Conservation (phyloP, 441 rosid species). For the Populus hybrid region DNA sequence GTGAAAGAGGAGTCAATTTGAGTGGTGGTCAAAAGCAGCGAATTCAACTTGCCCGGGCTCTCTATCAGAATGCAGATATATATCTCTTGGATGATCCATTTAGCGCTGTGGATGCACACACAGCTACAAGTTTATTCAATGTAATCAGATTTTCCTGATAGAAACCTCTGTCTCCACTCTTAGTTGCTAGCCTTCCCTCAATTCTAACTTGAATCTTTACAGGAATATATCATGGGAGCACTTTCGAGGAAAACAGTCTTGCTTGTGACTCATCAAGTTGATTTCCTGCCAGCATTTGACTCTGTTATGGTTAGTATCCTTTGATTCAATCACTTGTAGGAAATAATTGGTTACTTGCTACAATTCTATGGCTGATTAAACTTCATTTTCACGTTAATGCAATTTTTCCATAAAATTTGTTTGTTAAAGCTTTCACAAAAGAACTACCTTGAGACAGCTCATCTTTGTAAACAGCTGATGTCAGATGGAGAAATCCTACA, state of each 20-base stretch:
- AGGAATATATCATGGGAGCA: conserved; percentile 87
- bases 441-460: not conserved
- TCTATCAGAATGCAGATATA: conserved; percentile 87
- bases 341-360: not conserved
- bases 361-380: not conserved
- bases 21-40: conserved; percentile 18
- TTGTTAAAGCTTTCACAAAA: not conserved
- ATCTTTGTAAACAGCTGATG: conserved; percentile 59
- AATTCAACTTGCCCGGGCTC: conserved; percentile 96
- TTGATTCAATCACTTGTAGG: not conserved
- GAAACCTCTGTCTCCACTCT: not conserved
- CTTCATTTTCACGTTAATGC: not conserved
- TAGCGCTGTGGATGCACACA: conserved; percentile 96
- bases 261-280: conserved; percentile 96
- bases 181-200: not conserved
- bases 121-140: conserved; percentile 86
- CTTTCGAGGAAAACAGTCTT: conserved; percentile 72
- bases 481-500: conserved; percentile 77
- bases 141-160: conserved; percentile 34
- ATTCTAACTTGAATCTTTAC: conserved; percentile 28
- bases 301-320: conserved; percentile 66
- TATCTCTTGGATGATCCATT: conserved; percentile 97
- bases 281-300: conserved; percentile 90
- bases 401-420: not conserved
- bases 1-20: conserved; percentile 62